Evolutionary conservation across 1,284 basidiomycete genomes (phyloP), one percentile per base, ranked within the genome.

Genomic region (Cutaneotrichosporon sp.): DNA sequence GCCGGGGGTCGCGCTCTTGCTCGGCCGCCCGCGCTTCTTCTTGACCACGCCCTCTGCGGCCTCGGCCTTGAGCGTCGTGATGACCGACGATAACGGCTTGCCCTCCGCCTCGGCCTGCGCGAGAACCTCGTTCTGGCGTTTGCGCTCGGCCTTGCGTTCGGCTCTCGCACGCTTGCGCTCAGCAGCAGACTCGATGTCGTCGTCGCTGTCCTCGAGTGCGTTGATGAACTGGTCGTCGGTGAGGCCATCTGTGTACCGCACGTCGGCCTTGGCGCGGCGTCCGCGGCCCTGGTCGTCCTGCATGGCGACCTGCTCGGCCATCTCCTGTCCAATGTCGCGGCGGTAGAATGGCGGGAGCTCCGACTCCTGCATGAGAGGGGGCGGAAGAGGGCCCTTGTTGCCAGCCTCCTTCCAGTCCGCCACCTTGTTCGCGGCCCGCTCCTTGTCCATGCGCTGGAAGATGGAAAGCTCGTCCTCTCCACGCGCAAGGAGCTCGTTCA

Each of bases 261-360:
- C 92, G 33, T 89, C 85, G 59, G 87, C 89, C 68, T 91, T 85
- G 61, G 87, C 87, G 61, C 95, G 85, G 74, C 92, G 89, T 46
- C 95, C 92, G 64, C 92, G 87, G 51, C 91, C 91, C 72, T 72
- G 91, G 89, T 86, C 83, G 38, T 91, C 88, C 45, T 91, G 72
- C 36, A 67, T 70, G 58, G 65, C 58, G 20, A 65, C 66, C 43
- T 75, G 70, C 8, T 70, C 63, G 11, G 78, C 79, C 88, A 78
- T 68, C 63, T 77, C 74, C 59, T 77, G 72, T 1, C 72, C 77
- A 59, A 80, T 89, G 63, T 80, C 78, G 38, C 75, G 87, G 70
- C 89, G 90, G 78, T 98, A 99, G 75, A 92, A 92, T 46, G 92
- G 87, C 0, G 97, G 95, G 33, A 99, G 84, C 76, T 99, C 97